phyloP scores from a whole-genome alignment of 345 rosid genomes.

The Populus pruinosa region DNA sequence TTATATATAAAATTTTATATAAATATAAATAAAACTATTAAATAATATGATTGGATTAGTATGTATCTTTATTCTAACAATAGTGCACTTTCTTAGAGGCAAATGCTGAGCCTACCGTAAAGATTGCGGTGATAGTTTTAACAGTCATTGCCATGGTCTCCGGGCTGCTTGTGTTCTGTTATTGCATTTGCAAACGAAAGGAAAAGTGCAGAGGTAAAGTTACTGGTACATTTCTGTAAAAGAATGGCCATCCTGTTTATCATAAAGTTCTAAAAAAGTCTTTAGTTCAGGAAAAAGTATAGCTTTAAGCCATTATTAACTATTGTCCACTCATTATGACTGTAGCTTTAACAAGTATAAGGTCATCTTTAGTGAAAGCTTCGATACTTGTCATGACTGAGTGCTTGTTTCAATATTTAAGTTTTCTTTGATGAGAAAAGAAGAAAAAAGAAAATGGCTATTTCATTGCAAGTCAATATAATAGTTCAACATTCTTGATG shows the following conservation, averaged over 20 bases:
- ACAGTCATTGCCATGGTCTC: not conserved
- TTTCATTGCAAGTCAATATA: no score
- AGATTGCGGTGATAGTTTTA: not conserved
- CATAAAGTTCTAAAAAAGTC: not conserved
- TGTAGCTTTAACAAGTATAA: no score
- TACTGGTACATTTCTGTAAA: not conserved
- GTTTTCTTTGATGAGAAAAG: no score
- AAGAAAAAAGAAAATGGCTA: no score
- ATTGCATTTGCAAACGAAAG: not conserved
- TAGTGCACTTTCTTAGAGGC: not conserved
- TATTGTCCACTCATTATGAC: no score
- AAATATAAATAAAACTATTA: no score
- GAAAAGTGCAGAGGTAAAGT: not conserved
- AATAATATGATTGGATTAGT: no score
- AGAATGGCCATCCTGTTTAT: not conserved
- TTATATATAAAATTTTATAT: no score
- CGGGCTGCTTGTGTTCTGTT: not conserved
- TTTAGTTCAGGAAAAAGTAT: not conserved
- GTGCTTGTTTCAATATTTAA: no score
- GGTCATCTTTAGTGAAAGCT: no score
- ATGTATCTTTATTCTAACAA: not conserved
- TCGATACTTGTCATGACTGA: no score
- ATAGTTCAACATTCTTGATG: no score
- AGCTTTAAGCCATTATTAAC: not conserved
- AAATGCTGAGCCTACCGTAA: not conserved